These are phyloP conservation scores for Rutstroemia sp. DNA, from an alignment of 2,329 filamentous ascomycete genomes.

Conservation along the genomic window DNA sequence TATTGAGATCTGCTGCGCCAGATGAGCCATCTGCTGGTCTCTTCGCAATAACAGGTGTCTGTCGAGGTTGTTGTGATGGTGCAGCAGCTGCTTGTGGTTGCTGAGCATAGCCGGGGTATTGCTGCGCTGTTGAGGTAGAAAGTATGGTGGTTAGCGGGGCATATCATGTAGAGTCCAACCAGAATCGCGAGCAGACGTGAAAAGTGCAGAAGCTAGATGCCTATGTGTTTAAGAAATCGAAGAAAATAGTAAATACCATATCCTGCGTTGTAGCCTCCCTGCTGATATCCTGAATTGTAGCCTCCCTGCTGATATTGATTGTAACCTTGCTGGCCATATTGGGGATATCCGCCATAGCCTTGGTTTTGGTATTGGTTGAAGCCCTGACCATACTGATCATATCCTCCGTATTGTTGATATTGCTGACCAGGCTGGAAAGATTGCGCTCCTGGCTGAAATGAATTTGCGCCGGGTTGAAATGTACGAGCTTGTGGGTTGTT, in stretches of 20 bases:
- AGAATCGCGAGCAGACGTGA: background rate
- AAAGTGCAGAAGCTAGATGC: background rate
- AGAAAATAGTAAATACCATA: slow-evolving; percentile 31
- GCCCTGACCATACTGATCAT: slow-evolving; percentile 44
- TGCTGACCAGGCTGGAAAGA: slow-evolving; percentile 66
- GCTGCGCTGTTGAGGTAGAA: slow-evolving; percentile 33
- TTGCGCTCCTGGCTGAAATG: slow-evolving; percentile 67
- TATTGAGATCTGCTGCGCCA: slow-evolving; percentile 37
- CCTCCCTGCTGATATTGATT: slow-evolving; percentile 47
- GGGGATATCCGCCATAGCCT: slow-evolving; percentile 47
- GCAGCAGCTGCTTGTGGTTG: slow-evolving; percentile 37
- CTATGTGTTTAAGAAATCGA: background rate
- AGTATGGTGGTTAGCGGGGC: background rate
- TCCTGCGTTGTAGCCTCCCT: slow-evolving; percentile 28
- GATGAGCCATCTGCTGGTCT: slow-evolving; percentile 44
- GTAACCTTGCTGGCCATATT: slow-evolving; percentile 42
- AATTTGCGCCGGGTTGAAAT: slow-evolving; percentile 61
- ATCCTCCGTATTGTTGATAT: slow-evolving; percentile 52
- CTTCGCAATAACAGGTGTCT: slow-evolving; percentile 58
- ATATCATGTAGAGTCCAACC: background rate
- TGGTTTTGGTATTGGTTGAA: slow-evolving; percentile 46
- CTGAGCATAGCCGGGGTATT: slow-evolving; percentile 48
- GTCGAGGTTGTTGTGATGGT: slow-evolving; percentile 35
- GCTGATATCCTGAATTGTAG: slow-evolving; percentile 29
- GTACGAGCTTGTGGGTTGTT: slow-evolving; percentile 40